phyloP scores from a whole-genome alignment of 495 filamentous ascomycete genomes.

The Tuber microsphaerosporum region DNA sequence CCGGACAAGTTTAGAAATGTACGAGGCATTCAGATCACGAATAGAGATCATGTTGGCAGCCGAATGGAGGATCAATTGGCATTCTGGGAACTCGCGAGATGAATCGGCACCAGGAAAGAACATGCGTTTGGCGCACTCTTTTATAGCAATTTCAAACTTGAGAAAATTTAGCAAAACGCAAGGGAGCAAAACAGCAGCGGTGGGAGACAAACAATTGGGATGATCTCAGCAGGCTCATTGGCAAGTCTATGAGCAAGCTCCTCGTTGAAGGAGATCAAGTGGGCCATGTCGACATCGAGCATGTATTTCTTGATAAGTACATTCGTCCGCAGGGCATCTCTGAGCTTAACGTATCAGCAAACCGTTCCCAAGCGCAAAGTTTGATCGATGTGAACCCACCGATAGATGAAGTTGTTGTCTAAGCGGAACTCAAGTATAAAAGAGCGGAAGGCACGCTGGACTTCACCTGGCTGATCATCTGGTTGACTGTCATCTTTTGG shows the following conservation, averaged over 20 bases:
- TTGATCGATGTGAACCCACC: slow-evolving; percentile 49
- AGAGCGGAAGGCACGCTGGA: slow-evolving; percentile 59
- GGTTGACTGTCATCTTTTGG: slow-evolving; percentile 54
- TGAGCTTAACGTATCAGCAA: slow-evolving; percentile 41
- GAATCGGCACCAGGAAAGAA: slow-evolving; percentile 58
- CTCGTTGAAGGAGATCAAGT: slow-evolving; percentile 94
- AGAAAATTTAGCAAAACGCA: slow-evolving; percentile 24
- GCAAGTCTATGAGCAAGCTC: slow-evolving; percentile 86
- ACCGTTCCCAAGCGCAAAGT: neutral
- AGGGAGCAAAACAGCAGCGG: slow-evolving; percentile 1
- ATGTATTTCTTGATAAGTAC: slow-evolving; percentile 89
- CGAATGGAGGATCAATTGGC: slow-evolving; percentile 94
- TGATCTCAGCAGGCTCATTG: slow-evolving; percentile 84
- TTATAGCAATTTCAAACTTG: slow-evolving; percentile 85
- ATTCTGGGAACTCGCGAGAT: slow-evolving; percentile 71
- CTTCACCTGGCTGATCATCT: slow-evolving; percentile 53
- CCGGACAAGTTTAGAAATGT: slow-evolving; percentile 87
- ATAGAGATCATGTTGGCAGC: slow-evolving; percentile 84
- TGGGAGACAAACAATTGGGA: slow-evolving; percentile 65
- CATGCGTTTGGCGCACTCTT: slow-evolving; percentile 84
- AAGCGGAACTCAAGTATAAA: slow-evolving; percentile 94
- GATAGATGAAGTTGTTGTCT: slow-evolving; percentile 93
- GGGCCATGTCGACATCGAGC: slow-evolving; percentile 94
- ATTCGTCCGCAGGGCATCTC: slow-evolving; percentile 94
- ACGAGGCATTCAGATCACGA: slow-evolving; percentile 83